phyloP scores from a whole-genome alignment of 306 rosid species.

The Bauhinia variegata region DNA sequence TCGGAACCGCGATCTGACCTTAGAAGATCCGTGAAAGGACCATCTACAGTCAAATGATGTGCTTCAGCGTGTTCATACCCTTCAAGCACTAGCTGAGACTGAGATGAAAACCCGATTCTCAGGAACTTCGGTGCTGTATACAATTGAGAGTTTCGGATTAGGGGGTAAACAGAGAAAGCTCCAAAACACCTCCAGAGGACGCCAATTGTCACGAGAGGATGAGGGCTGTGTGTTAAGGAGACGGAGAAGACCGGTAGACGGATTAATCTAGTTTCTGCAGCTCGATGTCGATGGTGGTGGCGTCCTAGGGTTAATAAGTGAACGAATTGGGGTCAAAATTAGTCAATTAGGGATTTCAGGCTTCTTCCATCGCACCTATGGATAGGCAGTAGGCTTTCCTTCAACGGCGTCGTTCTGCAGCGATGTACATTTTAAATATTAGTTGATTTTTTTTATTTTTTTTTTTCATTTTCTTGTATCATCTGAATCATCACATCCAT shows the following conservation, averaged over 20 bases:
- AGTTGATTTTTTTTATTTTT: too few relatives aligned
- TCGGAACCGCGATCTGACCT: constrained; percentile 32
- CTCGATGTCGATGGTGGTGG: constrained; percentile 18
- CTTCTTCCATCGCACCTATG: too few relatives aligned
- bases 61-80: neutral
- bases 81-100: neutral
- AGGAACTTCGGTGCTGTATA: neutral
- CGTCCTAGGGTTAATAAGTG: constrained; percentile 33
- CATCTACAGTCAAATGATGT: neutral
- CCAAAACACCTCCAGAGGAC: neutral
- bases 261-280: neutral
- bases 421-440: too few relatives aligned
- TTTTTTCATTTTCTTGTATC: too few relatives aligned
- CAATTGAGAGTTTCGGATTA: neutral
- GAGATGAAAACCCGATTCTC: constrained; percentile 18
- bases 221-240: constrained; percentile 13
- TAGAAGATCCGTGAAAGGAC: constrained; percentile 13
- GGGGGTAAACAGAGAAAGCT: neutral
- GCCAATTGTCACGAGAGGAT: constrained; percentile 6
- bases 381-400: too few relatives aligned
- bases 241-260: neutral
- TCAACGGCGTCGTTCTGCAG: constrained; percentile 27
- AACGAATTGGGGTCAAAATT: constrained; percentile 31
- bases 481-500: too few relatives aligned
- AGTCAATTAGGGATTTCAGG: neutral